Evolutionary conservation across 257 asterid genomes (phyloP), one percentile per base, ranked within the genome.

Genomic region (Eustoma russellianum): DNA sequence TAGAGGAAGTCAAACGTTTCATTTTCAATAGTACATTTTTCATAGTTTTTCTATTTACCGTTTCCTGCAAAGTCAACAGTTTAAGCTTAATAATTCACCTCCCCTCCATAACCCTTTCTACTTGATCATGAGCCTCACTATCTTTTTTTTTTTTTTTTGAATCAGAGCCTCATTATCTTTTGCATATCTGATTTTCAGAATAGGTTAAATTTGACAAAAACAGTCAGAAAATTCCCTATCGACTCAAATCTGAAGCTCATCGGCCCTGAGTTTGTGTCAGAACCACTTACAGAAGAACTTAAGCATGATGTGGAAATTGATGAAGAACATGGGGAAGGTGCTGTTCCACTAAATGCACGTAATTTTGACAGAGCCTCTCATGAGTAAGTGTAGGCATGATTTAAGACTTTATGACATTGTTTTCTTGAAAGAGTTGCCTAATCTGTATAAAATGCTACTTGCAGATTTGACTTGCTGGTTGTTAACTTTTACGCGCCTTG

Each of bases 191-290:
- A 51, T 61, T 63, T 55, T 63, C 98, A 91, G 96, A 91, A 87
- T 81, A 80, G 98, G 88, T 75, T 90, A 71, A 86, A 90, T 65
- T 62, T 90, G 71, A 82, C 98, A 46, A 90, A 90, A 87, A 86
- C 98, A 33, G 43, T 83, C 57, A 81, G 77, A 64, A 90, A 90
- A 77, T 85, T 70, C 65, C 78, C 96, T 59, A 83, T 88, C 59
- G 97, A 83, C 77, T 57, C 85, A 61, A 63, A 73, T n/a, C 70
- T 89, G 72, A 81, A 73, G 55, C 83, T 95, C 73, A 81, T 83
- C 62, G 95, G 97, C 60, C 58, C 86, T 12, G 94, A 86, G 68
- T 86, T 74, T 71, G 81, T 43, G 38, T 81, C 95, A 3, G 95
- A 86, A 41, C 75, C 69, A 58, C 46, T 61, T 69, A 66, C 82